phyloP scores from a whole-genome alignment of 768 basidiomycete species.

The Russula olivacea region DNA sequence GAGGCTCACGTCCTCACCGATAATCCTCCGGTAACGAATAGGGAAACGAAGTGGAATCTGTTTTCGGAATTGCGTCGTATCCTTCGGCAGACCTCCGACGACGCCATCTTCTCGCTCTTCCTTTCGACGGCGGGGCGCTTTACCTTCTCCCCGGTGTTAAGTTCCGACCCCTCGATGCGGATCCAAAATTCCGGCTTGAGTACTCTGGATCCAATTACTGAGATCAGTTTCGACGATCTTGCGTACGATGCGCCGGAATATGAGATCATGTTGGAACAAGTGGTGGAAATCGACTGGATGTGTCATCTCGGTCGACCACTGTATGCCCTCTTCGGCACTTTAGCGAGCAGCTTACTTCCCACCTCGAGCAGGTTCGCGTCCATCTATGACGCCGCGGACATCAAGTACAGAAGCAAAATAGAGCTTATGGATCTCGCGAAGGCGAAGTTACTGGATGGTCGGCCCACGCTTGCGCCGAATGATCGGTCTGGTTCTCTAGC shows the following conservation, averaged over 20 bases:
- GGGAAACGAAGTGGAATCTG: neutral
- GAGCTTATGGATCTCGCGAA: neutral
- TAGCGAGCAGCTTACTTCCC: neutral
- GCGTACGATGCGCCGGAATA: too few relatives aligned
- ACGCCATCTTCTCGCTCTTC: neutral
- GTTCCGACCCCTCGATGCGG: neutral
- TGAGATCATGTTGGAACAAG: too few relatives aligned
- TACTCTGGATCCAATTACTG: neutral
- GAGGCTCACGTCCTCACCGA: neutral
- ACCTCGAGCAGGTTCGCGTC: neutral
- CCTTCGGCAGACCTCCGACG: neutral
- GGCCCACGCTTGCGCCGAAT: neutral
- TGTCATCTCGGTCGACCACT: neutral
- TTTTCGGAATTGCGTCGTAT: neutral
- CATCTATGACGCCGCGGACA: neutral
- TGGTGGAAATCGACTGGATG: too few relatives aligned
- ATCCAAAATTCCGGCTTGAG: neutral
- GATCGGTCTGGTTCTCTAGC: neutral
- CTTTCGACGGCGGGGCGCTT: neutral
- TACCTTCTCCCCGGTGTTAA: neutral
- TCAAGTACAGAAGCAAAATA: too few relatives aligned
- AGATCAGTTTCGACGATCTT: neutral
- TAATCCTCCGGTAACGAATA: rapidly evolving
- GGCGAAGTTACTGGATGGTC: neutral
- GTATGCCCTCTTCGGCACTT: neutral